Evolutionary conservation across 176 grass and related monocot species (phyloP).

Genomic region (Miscanthus lutarioriparius): DNA sequence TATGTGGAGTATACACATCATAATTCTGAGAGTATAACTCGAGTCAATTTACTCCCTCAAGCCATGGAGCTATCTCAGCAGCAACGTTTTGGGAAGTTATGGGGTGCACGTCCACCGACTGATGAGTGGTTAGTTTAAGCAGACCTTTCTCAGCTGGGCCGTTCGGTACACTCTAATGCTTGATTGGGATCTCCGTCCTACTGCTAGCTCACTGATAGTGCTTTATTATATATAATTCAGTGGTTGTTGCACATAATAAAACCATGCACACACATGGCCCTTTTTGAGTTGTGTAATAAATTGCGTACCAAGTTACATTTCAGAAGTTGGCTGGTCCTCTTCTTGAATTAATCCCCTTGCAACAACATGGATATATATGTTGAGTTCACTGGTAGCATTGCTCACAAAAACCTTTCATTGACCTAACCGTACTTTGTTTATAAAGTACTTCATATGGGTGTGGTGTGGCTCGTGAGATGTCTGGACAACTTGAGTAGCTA

Average conservation of each 20-base stretch:
- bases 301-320: not conserved
- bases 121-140: constrained; percentile 40
- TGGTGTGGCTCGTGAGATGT: not conserved
- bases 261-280: not conserved
- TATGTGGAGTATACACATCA: no score
- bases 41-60: not conserved
- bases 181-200: constrained; percentile 41
- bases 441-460: not conserved
- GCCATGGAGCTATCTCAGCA: not conserved
- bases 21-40: not conserved
- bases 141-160: constrained; percentile 43
- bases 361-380: no score
- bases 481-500: not conserved
- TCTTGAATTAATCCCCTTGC: not conserved
- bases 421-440: not conserved
- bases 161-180: constrained; percentile 30
- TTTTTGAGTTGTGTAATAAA: not conserved
- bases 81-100: constrained; percentile 29
- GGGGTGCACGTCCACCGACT: constrained; percentile 36
- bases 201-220: constrained; percentile 12
- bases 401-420: not conserved
- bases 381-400: not conserved
- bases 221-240: constrained; percentile 5
- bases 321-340: not conserved
- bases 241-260: constrained; percentile 14